A percentile compares a stretch with the other conserved stretches of the same genome.
Evolutionary conservation across 352 stramenopile species (phyloP).

Genomic region (Phytopythium aichiense): DNA sequence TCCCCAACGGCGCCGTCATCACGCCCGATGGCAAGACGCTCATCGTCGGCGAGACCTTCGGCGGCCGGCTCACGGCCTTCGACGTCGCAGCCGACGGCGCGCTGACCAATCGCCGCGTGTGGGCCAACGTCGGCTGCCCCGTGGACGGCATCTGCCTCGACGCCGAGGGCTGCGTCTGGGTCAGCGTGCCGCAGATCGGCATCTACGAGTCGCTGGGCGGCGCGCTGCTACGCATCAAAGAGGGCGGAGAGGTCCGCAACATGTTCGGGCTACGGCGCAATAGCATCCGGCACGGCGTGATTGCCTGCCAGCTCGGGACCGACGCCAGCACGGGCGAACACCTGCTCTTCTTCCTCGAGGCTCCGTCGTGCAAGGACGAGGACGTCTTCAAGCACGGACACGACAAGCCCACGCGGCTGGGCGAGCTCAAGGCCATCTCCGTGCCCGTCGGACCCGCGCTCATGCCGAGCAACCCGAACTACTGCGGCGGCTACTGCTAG

Average conservation of each 20-base stretch:
- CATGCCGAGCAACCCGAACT: slow-evolving; percentile 34
- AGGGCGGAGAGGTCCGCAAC: slow-evolving; percentile 50
- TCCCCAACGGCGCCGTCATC: slow-evolving; percentile 58
- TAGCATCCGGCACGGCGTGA: slow-evolving; percentile 40
- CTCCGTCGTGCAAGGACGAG: slow-evolving; percentile 27
- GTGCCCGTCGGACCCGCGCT: slow-evolving; percentile 43
- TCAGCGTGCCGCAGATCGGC: slow-evolving; percentile 42
- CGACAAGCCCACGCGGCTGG: slow-evolving; percentile 24
- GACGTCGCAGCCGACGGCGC: slow-evolving; percentile 38
- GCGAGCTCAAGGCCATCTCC: slow-evolving; percentile 35
- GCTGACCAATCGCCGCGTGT: slow-evolving; percentile 46
- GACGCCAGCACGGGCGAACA: slow-evolving; percentile 35
- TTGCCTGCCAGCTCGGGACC: slow-evolving; percentile 52
- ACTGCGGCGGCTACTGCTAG: slow-evolving; percentile 62
- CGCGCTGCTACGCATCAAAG: slow-evolving; percentile 39
- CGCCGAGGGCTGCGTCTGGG: slow-evolving; percentile 65
- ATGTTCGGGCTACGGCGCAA: slow-evolving; percentile 53
- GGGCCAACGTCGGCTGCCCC: slow-evolving; percentile 41
- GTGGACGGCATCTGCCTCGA: slow-evolving; percentile 58
- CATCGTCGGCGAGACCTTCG: slow-evolving; percentile 55
- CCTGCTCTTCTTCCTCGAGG: slow-evolving; percentile 51
- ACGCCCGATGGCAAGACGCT: slow-evolving; percentile 63
- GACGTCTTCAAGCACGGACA: slow-evolving; percentile 25
- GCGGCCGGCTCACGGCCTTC: slow-evolving; percentile 41
- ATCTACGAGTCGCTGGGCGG: slow-evolving; percentile 33